Conservation (phyloP, 2,329 filamentous ascomycete species). For the Nemania abortiva region DNA sequence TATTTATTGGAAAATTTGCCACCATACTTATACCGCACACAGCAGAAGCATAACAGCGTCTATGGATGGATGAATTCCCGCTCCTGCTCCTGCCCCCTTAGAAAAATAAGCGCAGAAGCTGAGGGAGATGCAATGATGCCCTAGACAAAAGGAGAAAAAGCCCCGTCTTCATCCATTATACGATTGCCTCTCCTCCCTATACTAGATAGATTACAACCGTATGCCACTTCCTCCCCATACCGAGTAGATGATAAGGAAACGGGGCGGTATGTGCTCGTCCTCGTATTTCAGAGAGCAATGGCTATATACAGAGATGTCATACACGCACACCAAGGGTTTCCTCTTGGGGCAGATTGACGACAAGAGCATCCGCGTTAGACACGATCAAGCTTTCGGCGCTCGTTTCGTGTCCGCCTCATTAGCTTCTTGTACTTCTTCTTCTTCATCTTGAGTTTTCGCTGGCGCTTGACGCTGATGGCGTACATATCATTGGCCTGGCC, state of each 20-base stretch:
- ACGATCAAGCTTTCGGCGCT: constrained; percentile 86
- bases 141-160: constrained; percentile 23
- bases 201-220: constrained; percentile 46
- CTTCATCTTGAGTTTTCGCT: constrained; percentile 98
- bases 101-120: constrained; percentile 19
- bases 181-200: constrained; percentile 36
- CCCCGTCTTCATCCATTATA: constrained; percentile 14
- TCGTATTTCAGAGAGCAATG: constrained; percentile 19
- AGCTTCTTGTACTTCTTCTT: constrained; percentile 99
- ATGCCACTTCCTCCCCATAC: constrained; percentile 6
- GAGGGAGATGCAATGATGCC: constrained; percentile 32
- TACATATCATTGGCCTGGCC: constrained; percentile 70
- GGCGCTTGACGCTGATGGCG: constrained; percentile 90
- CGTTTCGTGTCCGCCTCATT: constrained; percentile 89
- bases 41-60: constrained; percentile 19
- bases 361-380: constrained; percentile 55
- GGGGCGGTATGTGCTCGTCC: constrained; percentile 16
- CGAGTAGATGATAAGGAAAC: constrained; percentile 19
- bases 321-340: constrained; percentile 10
- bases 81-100: constrained; percentile 6
- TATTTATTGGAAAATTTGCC: constrained; percentile 20
- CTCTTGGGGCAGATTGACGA: neutral
- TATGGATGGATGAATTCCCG: constrained; percentile 25
- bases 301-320: constrained; percentile 35
- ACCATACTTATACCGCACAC: constrained; percentile 13